These are phyloP conservation scores for Akanthomyces dipterigenus DNA, from an alignment of 2,329 filamentous ascomycete genomes.

Conservation along the genomic window DNA sequence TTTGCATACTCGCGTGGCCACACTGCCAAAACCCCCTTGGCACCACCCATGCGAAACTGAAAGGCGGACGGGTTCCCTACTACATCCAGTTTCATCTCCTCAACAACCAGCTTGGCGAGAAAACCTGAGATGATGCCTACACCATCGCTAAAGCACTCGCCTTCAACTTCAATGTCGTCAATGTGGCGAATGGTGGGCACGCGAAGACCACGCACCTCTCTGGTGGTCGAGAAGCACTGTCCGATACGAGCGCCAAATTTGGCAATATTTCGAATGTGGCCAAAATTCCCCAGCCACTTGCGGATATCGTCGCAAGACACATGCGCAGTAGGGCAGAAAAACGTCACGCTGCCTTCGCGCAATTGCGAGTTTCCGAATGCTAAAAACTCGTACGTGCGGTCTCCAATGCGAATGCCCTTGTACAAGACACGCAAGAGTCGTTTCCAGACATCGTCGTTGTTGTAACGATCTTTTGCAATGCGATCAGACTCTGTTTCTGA, in stretches of 20 bases:
- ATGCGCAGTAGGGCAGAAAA: constrained; percentile 68
- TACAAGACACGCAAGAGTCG: constrained; percentile 64
- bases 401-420: constrained; percentile 77
- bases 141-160: constrained; percentile 78
- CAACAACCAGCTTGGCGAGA: constrained; percentile 65
- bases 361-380: constrained; percentile 96
- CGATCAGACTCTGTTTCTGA: constrained; percentile 64
- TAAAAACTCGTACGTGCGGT: constrained; percentile 78
- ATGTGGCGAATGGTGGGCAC: constrained; percentile 55
- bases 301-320: constrained; percentile 72
- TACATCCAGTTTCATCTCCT: constrained; percentile 58
- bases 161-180: constrained; percentile 62
- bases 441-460: constrained; percentile 65
- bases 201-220: constrained; percentile 59
- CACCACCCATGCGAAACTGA: constrained; percentile 88
- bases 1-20: constrained; percentile 55
- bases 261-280: constrained; percentile 73
- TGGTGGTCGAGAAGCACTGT: constrained; percentile 92
- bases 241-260: constrained; percentile 86
- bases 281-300: constrained; percentile 79
- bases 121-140: constrained; percentile 85
- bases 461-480: constrained; percentile 44
- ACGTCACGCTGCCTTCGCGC: constrained; percentile 84
- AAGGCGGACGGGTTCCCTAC: constrained; percentile 67
- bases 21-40: constrained; percentile 79